Evolutionary conservation across 1,284 basidiomycete genomes (phyloP).

Genomic region (Mycosarcoma maydis): DNA sequence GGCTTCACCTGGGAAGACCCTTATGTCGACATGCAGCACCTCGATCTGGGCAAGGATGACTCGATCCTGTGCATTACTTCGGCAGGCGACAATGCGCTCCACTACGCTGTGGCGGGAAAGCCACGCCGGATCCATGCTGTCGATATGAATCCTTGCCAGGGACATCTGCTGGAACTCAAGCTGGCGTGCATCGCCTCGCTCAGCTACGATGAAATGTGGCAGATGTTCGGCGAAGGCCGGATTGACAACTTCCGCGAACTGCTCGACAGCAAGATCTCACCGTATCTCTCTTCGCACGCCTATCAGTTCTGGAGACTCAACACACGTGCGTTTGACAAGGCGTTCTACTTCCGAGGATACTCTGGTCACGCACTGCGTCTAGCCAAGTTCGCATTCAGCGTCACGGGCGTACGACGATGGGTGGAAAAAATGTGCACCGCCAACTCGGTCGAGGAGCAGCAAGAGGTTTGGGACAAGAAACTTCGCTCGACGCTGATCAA

Average conservation of each 20-base stretch:
- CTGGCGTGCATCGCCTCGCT: constrained; percentile 75
- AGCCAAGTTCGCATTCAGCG: constrained; percentile 73
- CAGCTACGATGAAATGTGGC: constrained; percentile 77
- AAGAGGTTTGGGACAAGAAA: constrained; percentile 74
- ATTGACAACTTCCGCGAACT: constrained; percentile 75
- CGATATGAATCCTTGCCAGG: constrained; percentile 77
- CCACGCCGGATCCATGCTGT: constrained; percentile 76
- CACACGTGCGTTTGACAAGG: constrained; percentile 73
- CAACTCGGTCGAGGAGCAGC: constrained; percentile 74
- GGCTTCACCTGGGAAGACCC: constrained; percentile 84
- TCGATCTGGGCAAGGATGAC: constrained; percentile 75
- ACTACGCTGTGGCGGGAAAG: constrained; percentile 78
- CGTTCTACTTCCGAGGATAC: constrained; percentile 81
- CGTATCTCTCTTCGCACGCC: constrained; percentile 78
- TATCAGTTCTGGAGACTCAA: constrained; percentile 83
- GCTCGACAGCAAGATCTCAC: constrained; percentile 76
- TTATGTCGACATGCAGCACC: constrained; percentile 77
- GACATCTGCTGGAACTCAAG: constrained; percentile 82
- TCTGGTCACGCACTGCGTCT: constrained; percentile 74
- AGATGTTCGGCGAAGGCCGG: constrained; percentile 77
- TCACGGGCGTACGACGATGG: constrained; percentile 74
- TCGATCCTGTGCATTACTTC: constrained; percentile 80
- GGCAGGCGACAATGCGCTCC: constrained; percentile 83
- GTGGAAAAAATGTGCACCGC: constrained; percentile 74
- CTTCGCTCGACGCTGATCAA: constrained; percentile 77